Percentiles rank a stretch among this genome's conserved stretches.
These are phyloP conservation scores for Russula ochroleuca DNA, from an alignment of 768 basidiomycete genomes.

Conservation along the genomic window DNA sequence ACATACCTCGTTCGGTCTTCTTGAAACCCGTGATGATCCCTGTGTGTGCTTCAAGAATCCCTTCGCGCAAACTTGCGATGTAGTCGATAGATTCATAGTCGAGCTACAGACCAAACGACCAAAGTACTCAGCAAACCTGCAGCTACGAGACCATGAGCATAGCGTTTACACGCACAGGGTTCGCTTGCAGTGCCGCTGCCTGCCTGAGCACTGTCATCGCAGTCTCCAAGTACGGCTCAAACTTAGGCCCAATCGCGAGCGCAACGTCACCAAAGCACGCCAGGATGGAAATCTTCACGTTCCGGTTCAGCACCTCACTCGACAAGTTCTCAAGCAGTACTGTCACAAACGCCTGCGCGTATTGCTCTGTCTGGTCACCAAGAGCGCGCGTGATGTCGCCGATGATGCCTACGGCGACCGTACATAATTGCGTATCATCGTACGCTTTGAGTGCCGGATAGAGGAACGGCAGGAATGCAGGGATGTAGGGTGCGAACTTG, in stretches of 20 bases:
- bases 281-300: slow-evolving; percentile 95
- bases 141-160: not conserved
- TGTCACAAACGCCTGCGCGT: slow-evolving; percentile 86
- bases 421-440: slow-evolving; percentile 94
- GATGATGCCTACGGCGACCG: slow-evolving; percentile 91
- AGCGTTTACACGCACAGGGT: slow-evolving; percentile 56
- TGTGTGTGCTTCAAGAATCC: slow-evolving; percentile 94
- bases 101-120: slow-evolving; percentile 41
- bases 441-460: slow-evolving; percentile 86
- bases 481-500: slow-evolving; percentile 77
- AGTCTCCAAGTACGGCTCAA: slow-evolving; percentile 85
- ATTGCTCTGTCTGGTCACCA: slow-evolving; percentile 76
- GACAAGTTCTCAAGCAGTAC: slow-evolving; percentile 88
- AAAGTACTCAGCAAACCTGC: slow-evolving; percentile 12
- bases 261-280: slow-evolving; percentile 97
- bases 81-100: slow-evolving; percentile 93
- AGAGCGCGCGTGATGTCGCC: slow-evolving; percentile 96
- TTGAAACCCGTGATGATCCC: slow-evolving; percentile 91
- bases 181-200: slow-evolving; percentile 83
- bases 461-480: slow-evolving; percentile 80
- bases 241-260: slow-evolving; percentile 78
- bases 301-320: slow-evolving; percentile 83
- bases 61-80: slow-evolving; percentile 83
- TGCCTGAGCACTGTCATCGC: slow-evolving; percentile 89
- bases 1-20: slow-evolving; percentile 68